phyloP scores from a whole-genome alignment of 2,329 filamentous ascomycete species.

The Aspergillus cejpii region DNA sequence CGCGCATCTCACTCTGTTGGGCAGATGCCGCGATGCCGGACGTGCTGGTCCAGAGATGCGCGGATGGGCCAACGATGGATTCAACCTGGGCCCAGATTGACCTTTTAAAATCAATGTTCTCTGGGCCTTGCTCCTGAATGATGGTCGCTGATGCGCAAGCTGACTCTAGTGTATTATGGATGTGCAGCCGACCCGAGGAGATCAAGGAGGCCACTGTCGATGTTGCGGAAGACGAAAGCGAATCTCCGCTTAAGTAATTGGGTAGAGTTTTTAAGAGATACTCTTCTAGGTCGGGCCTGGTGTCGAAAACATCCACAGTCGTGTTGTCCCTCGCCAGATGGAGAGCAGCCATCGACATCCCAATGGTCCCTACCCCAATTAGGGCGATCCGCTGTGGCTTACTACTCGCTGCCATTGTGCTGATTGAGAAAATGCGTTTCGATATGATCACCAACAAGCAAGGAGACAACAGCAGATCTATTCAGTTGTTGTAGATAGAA shows the following conservation, averaged over 20 bases:
- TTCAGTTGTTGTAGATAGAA: too few species aligned
- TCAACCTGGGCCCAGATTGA: constrained; percentile 49
- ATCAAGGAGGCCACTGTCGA: constrained; percentile 9
- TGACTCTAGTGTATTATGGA: constrained; percentile 14
- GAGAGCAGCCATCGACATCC: constrained; percentile 49
- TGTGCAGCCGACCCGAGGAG: constrained; percentile 12
- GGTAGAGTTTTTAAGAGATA: constrained; percentile 38
- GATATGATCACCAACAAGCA: not conserved
- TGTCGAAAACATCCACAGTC: constrained; percentile 46
- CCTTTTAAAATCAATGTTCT: constrained; percentile 48
- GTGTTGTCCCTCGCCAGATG: constrained; percentile 18
- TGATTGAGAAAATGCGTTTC: not conserved
- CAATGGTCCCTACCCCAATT: constrained; percentile 45
- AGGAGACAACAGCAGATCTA: too few species aligned
- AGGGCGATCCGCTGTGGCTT: constrained; percentile 29
- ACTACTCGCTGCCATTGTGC: constrained; percentile 8
- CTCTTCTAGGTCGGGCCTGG: constrained; percentile 42
- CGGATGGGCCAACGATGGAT: constrained; percentile 36
- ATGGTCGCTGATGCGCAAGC: constrained; percentile 40
- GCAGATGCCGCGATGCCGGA: constrained; percentile 51
- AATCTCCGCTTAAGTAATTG: constrained; percentile 8
- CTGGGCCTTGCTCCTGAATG: constrained; percentile 55
- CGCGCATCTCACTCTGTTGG: constrained; percentile 42
- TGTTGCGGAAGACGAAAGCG: not conserved
- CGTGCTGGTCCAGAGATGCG: constrained; percentile 54